phyloP scores from a whole-genome alignment of 805 yeast species.

The Brettanomyces naardenensis region DNA sequence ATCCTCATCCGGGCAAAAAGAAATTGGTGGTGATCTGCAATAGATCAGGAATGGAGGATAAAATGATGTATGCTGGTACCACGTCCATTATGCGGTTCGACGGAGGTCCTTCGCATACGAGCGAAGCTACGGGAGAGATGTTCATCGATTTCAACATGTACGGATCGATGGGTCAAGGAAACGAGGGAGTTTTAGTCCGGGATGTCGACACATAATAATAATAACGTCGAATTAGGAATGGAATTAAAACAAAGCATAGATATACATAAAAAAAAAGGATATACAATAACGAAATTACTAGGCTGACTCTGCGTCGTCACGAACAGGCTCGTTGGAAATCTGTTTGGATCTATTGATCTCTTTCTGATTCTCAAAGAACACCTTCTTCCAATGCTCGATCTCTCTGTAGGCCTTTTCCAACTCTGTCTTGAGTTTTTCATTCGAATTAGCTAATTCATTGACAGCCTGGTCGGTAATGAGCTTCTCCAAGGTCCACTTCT shows the following conservation, averaged over 20 bases:
- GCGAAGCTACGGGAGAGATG: slow-evolving; percentile 16
- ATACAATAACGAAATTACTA: not conserved
- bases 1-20: slow-evolving; percentile 10
- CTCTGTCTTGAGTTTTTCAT: slow-evolving; percentile 82
- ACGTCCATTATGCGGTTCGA: slow-evolving; percentile 49
- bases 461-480: slow-evolving; percentile 87
- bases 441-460: slow-evolving; percentile 73
- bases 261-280: slow-evolving; percentile 5
- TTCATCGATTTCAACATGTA: slow-evolving; percentile 38
- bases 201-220: slow-evolving; percentile 38
- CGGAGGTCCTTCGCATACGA: slow-evolving; percentile 23
- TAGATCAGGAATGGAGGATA: slow-evolving; percentile 71
- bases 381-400: slow-evolving; percentile 72
- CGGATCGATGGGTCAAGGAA: slow-evolving; percentile 55
- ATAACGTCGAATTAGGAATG: not conserved
- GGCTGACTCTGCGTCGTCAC: not conserved
- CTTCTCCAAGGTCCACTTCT: slow-evolving; percentile 93
- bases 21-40: slow-evolving; percentile 50
- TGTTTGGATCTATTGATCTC: not conserved
- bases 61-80: slow-evolving; percentile 61
- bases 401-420: slow-evolving; percentile 89
- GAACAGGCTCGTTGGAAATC: not conserved
- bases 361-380: slow-evolving; percentile 14
- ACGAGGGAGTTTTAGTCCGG: slow-evolving; percentile 55
- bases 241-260: not conserved